Conservation (phyloP, 495 filamentous ascomycete genomes). For the Podospora conica region DNA sequence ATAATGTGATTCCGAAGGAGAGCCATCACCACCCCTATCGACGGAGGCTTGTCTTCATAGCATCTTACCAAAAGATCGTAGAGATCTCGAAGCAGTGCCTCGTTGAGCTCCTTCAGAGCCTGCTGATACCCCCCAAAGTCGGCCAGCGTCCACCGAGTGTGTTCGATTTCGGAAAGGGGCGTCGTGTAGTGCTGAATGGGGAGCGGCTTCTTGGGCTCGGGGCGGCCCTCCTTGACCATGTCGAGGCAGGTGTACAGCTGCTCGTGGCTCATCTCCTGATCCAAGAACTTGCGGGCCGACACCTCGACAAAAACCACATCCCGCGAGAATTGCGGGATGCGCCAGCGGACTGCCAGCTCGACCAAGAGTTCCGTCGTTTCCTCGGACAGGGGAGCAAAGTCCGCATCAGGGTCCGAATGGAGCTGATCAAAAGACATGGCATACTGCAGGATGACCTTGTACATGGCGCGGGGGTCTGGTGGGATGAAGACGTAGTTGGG, state of each 20-base stretch:
- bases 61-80: slow-evolving; percentile 81
- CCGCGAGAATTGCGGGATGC: slow-evolving; percentile 76
- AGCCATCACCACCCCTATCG: slow-evolving; percentile 71
- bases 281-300: slow-evolving; percentile 73
- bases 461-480: slow-evolving; percentile 72
- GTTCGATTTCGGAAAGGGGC: slow-evolving; percentile 39
- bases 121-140: slow-evolving; percentile 73
- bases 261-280: slow-evolving; percentile 74
- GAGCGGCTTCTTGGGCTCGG: slow-evolving; percentile 48
- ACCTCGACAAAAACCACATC: slow-evolving; percentile 82
- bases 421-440: slow-evolving; percentile 58
- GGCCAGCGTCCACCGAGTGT: slow-evolving; percentile 66
- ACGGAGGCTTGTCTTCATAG: slow-evolving; percentile 79
- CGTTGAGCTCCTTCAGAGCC: slow-evolving; percentile 67
- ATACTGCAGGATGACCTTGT: slow-evolving; percentile 69
- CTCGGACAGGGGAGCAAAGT: slow-evolving; percentile 68
- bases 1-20: slow-evolving; percentile 80
- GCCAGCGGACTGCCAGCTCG: slow-evolving; percentile 83
- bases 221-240: slow-evolving; percentile 64
- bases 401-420: slow-evolving; percentile 40
- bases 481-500: slow-evolving; percentile 79
- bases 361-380: slow-evolving; percentile 75
- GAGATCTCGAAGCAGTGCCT: slow-evolving; percentile 78
- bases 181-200: slow-evolving; percentile 35
- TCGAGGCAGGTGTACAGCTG: slow-evolving; percentile 79